A percentile compares a stretch with the other conserved stretches of the same genome.
Conservation (phyloP, 306 rosid species). For the Cicer yamashitae region DNA sequence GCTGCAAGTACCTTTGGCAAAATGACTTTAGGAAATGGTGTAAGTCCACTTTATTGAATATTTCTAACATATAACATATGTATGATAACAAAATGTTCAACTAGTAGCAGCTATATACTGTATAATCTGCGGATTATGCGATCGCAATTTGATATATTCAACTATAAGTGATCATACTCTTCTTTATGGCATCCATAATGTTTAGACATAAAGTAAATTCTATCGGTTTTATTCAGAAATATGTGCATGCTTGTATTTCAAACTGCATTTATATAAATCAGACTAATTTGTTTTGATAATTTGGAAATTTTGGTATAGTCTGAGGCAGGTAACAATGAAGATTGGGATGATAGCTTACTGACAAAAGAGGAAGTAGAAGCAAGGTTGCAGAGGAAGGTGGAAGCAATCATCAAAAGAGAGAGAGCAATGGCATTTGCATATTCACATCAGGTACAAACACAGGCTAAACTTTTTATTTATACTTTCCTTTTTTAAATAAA, state of each 20-base stretch:
- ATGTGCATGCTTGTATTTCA: constrained; percentile 33
- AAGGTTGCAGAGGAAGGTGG: constrained; percentile 86
- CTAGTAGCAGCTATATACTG: neutral
- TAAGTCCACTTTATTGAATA: constrained; percentile 48
- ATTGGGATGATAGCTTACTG: constrained; percentile 93
- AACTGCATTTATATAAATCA: constrained; percentile 23
- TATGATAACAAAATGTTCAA: constrained; percentile 13
- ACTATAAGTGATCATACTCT: constrained; percentile 26
- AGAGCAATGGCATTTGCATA: constrained; percentile 96
- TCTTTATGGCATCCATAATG: constrained; percentile 6
- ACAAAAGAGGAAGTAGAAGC: constrained; percentile 90
- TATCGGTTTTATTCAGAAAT: constrained; percentile 22
- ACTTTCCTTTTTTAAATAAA: neutral
- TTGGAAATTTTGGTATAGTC: constrained; percentile 59
- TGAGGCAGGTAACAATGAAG: constrained; percentile 75
- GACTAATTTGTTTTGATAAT: constrained; percentile 34
- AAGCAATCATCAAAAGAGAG: constrained; percentile 91
- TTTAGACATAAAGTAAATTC: neutral
- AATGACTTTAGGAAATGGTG: constrained; percentile 53
- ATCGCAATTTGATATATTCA: constrained; percentile 28
- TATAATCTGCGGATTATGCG: neutral
- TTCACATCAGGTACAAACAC: constrained; percentile 77
- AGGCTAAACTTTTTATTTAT: constrained; percentile 22
- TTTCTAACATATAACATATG: constrained; percentile 2
- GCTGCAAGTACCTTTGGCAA: constrained; percentile 69